Evolutionary conservation across 2,329 filamentous ascomycete species (phyloP), one percentile per base, ranked within the genome.

Genomic region (Colletotrichum tanaceti): DNA sequence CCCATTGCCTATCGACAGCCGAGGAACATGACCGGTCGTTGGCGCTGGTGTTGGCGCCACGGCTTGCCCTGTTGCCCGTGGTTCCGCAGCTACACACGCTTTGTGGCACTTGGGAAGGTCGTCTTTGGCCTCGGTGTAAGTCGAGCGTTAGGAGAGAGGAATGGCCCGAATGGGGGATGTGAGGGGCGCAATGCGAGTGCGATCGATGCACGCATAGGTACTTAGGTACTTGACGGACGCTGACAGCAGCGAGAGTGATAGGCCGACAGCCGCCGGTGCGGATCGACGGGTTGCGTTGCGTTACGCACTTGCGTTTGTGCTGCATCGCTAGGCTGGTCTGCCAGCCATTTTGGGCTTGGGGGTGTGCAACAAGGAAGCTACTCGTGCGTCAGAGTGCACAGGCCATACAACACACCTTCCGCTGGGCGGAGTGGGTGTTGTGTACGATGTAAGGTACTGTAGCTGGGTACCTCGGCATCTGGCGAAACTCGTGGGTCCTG

Each of bases 391-490:
- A n/a, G n/a, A n/a, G n/a, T n/a, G n/a, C n/a, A n/a, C n/a, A n/a
- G n/a, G n/a, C n/a, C n/a, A n/a, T n/a, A n/a, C n/a, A n/a, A n/a
- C n/a, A n/a, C n/a, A n/a, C n/a, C n/a, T n/a, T n/a, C n/a, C n/a
- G n/a, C n/a, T n/a, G n/a, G n/a, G n/a, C n/a, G n/a, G n/a, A n/a
- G n/a, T n/a, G n/a, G n/a, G n/a, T n/a, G n/a, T n/a, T n/a, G n/a
- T n/a, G n/a, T n/a, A n/a, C n/a, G n/a, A n/a, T n/a, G n/a, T n/a
- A n/a, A n/a, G n/a, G n/a, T n/a, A n/a, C n/a, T n/a, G n/a, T n/a
- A 54, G 50, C 54, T 43, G 49, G 61, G 57, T 61, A 46, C 66
- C 66, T 69, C 66, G 66, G 66, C 63, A 69, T 69, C 55, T 57
- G 55, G 20, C 55, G 44, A 69, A 69, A 63, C 66, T 69, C 66